Evolutionary conservation across 2,329 filamentous ascomycete genomes (phyloP).

Genomic region (Calonectria multiphialidica): DNA sequence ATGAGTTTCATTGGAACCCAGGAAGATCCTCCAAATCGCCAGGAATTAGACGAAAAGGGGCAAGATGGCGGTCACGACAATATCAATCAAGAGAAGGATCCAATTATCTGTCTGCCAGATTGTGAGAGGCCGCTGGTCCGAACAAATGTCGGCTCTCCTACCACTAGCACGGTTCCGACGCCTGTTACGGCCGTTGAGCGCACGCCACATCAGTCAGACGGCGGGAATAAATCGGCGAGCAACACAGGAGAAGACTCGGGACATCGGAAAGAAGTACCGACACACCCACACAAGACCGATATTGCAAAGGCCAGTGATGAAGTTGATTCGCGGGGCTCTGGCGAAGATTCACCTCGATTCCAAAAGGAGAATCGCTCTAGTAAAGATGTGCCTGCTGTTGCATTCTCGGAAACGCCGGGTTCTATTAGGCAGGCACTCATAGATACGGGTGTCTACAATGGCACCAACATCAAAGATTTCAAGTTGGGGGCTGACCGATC

Average conservation of each 20-base stretch:
- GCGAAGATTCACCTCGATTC: not conserved
- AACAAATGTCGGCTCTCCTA: not conserved
- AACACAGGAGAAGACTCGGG: not conserved
- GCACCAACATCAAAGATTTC: constrained; percentile 13
- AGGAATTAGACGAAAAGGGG: not conserved
- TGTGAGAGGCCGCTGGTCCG: not conserved
- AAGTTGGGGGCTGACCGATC: not conserved
- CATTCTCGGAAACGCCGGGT: not conserved
- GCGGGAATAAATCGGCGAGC: not conserved
- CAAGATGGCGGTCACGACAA: constrained; percentile 31
- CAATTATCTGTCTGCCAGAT: not conserved
- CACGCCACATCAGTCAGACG: not conserved
- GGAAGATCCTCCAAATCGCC: constrained; percentile 22
- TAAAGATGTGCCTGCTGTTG: not conserved
- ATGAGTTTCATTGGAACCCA: constrained; percentile 56
- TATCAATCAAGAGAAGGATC: not conserved
- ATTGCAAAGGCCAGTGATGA: not conserved
- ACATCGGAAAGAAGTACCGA: not conserved
- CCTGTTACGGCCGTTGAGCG: too few species aligned
- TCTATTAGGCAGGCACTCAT: constrained; percentile 27
- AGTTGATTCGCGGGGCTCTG: not conserved
- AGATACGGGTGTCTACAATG: constrained; percentile 35
- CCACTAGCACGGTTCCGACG: not conserved
- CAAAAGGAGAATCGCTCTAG: not conserved
- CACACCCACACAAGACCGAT: too few species aligned